Evolutionary conservation across 2,329 filamentous ascomycete species (phyloP).

Genomic region (Penicillium glabrum): DNA sequence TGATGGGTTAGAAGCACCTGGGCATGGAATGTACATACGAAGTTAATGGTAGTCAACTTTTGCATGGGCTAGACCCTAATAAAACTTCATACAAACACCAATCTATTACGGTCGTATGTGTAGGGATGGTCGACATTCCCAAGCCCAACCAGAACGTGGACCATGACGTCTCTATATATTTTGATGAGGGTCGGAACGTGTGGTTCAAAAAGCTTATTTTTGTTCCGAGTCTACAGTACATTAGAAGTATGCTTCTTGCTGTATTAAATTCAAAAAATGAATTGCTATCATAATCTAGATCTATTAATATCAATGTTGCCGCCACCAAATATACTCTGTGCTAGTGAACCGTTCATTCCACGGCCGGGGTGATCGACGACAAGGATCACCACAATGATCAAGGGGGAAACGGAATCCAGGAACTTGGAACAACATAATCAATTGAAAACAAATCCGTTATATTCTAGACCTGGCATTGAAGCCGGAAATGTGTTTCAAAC

Average conservation of each 20-base stretch:
- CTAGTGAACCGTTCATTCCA: neutral
- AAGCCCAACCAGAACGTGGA: too few species aligned
- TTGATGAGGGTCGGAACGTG: too few species aligned
- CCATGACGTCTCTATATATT: too few species aligned
- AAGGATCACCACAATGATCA: constrained; percentile 3
- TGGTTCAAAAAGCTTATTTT: too few species aligned
- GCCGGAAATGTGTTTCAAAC: neutral
- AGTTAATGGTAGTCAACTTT: neutral
- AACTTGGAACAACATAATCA: neutral
- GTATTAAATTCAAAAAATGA: too few species aligned
- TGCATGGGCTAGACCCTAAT: neutral
- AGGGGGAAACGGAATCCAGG: neutral
- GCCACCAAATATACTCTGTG: neutral
- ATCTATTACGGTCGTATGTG: too few species aligned
- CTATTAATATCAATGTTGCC: too few species aligned
- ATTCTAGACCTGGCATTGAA: neutral
- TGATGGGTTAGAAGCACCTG: neutral
- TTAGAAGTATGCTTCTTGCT: too few species aligned
- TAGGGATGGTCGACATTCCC: too few species aligned
- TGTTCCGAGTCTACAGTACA: too few species aligned
- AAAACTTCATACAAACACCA: too few species aligned
- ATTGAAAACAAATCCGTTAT: neutral
- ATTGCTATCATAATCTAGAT: too few species aligned
- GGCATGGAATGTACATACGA: neutral
- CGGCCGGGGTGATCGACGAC: neutral